phyloP scores from a whole-genome alignment of 106 monocot genomes.

The Dendrobium nobile region DNA sequence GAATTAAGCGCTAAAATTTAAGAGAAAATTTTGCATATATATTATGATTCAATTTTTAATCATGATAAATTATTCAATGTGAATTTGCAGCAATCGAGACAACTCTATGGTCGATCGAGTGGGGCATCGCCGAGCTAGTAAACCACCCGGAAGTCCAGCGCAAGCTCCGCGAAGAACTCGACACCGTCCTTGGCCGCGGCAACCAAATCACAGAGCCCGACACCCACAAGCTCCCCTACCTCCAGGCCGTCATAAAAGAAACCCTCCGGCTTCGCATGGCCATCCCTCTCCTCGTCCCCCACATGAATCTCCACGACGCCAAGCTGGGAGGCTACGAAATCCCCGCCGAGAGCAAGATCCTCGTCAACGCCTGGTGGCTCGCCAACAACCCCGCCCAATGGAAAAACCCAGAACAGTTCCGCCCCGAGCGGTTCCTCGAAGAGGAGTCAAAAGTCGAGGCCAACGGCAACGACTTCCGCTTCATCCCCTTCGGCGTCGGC shows the following conservation, averaged over 20 bases:
- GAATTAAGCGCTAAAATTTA: too few species aligned
- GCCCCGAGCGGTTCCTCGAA: slow-evolving; percentile 73
- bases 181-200: slow-evolving; percentile 51
- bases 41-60: too few species aligned
- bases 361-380: slow-evolving; percentile 79
- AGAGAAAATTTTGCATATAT: too few species aligned
- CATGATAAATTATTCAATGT: not conserved
- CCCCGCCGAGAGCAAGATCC: slow-evolving; percentile 68
- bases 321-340: slow-evolving; percentile 63
- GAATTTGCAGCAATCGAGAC: slow-evolving; percentile 44
- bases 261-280: slow-evolving; percentile 71
- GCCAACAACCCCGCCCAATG: slow-evolving; percentile 63
- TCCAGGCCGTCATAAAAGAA: slow-evolving; percentile 62
- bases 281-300: slow-evolving; percentile 73
- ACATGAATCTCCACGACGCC: slow-evolving; percentile 63
- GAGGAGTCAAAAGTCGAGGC: slow-evolving; percentile 63
- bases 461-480: slow-evolving; percentile 67
- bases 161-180: slow-evolving; percentile 40
- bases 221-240: slow-evolving; percentile 53
- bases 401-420: slow-evolving; percentile 68
- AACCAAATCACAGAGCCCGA: slow-evolving; percentile 57
- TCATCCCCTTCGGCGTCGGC: slow-evolving; percentile 64
- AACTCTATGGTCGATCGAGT: slow-evolving; percentile 57
- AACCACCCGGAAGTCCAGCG: slow-evolving; percentile 54
- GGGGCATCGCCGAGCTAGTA: slow-evolving; percentile 65